Evolutionary conservation across 108 stramenopile species (phyloP).

Genomic region (Skeletonema menzelii): DNA sequence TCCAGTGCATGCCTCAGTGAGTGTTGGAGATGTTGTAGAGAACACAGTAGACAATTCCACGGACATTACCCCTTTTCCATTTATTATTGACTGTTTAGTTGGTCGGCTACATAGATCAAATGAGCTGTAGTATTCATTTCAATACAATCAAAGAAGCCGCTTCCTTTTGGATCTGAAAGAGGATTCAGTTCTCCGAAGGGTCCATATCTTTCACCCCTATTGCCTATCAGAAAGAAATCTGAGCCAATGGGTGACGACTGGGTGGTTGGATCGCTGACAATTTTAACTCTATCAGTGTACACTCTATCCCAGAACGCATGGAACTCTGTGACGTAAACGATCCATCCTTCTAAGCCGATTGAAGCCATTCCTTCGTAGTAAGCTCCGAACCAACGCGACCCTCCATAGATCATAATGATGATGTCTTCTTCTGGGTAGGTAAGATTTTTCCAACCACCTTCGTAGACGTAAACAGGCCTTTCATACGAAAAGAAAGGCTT

Average conservation of each 20-base stretch:
- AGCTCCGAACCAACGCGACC: slow-evolving; percentile 19
- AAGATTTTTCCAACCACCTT: not conserved
- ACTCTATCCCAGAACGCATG: slow-evolving; percentile 34
- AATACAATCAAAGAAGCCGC: slow-evolving; percentile 15
- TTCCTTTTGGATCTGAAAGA: slow-evolving; percentile 1
- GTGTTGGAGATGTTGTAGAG: not conserved
- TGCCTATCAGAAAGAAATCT: slow-evolving; percentile 17
- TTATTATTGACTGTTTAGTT: not conserved
- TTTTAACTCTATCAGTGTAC: slow-evolving; percentile 6
- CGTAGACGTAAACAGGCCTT: slow-evolving; percentile 10
- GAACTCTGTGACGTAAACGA: slow-evolving; percentile 3
- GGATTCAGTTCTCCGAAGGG: slow-evolving; percentile 14
- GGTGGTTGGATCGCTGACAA: slow-evolving; percentile 25
- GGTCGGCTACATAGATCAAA: not conserved
- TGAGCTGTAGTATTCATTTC: slow-evolving; percentile 1
- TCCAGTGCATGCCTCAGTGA: no score
- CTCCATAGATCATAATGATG: slow-evolving; percentile 10
- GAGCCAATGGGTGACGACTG: slow-evolving; percentile 9
- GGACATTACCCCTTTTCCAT: not conserved
- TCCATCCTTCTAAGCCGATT: not conserved
- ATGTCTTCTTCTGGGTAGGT: not conserved
- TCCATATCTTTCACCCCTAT: slow-evolving; percentile 9
- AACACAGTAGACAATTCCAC: no score
- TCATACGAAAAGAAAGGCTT: slow-evolving; percentile 12
- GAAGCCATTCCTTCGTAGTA: not conserved